phyloP scores from a whole-genome alignment of 768 basidiomycete species.

The Trametes cinnabarina region DNA sequence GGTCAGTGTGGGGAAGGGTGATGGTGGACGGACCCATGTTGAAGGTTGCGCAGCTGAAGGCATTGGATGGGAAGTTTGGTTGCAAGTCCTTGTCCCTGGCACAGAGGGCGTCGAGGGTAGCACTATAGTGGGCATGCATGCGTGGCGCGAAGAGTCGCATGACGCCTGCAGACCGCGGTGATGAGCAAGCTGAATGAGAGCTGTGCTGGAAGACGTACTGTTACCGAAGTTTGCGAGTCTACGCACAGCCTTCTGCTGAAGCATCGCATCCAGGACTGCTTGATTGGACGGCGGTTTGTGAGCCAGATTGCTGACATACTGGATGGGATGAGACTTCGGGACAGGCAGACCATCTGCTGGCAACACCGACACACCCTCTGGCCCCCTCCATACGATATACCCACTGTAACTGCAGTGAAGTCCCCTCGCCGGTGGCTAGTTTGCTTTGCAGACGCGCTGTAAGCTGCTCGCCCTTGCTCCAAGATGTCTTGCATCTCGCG shows the following conservation, averaged over 20 bases:
- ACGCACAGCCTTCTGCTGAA: too few relatives aligned
- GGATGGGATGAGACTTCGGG: too few relatives aligned
- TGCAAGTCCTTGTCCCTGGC: not conserved
- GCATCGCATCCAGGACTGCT: too few relatives aligned
- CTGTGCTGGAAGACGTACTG: slow-evolving; percentile 20
- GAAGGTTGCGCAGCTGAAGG: slow-evolving; percentile 30
- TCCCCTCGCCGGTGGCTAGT: slow-evolving; percentile 14
- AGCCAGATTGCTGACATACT: too few relatives aligned
- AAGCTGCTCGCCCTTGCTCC: not conserved
- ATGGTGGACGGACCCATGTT: slow-evolving; percentile 29
- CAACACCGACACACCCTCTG: slow-evolving; percentile 22
- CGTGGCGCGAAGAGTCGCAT: not conserved
- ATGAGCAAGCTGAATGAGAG: not conserved
- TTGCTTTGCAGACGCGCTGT: not conserved
- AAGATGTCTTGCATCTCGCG: not conserved
- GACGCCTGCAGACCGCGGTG: not conserved
- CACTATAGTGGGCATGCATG: not conserved
- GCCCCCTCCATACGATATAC: slow-evolving; percentile 33
- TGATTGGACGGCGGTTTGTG: too few relatives aligned
- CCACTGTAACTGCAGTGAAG: slow-evolving; percentile 21
- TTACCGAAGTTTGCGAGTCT: not conserved
- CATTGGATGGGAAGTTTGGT: slow-evolving; percentile 28
- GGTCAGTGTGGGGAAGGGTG: slow-evolving; percentile 27
- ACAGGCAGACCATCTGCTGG: too few relatives aligned
- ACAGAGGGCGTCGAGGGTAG: not conserved